Conservation (phyloP, 2,329 filamentous ascomycete species). For the Talaromyces sp. region DNA sequence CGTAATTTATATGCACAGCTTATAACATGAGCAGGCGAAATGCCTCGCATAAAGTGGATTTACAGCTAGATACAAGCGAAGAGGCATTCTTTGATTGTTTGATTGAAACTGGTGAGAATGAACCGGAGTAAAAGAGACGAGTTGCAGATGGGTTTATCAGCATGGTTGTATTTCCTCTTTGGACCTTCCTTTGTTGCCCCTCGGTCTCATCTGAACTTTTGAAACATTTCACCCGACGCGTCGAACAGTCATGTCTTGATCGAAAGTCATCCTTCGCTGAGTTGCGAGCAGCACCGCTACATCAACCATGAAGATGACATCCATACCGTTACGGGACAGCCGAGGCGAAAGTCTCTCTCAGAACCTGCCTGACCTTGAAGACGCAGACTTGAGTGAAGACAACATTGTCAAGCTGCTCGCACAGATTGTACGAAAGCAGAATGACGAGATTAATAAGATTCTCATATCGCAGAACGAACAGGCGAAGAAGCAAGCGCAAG, state of each 20-base stretch:
- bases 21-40: too few species aligned
- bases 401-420: conserved; percentile 15
- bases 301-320: not conserved
- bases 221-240: not conserved
- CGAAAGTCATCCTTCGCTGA: too few species aligned
- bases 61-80: not conserved
- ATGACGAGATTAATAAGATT: conserved; percentile 14
- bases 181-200: conserved; percentile 2
- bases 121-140: not conserved
- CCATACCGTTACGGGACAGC: not conserved
- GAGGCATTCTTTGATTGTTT: not conserved
- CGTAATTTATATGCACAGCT: too few species aligned
- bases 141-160: not conserved
- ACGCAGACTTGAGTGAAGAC: conserved; percentile 3
- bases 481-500: not conserved
- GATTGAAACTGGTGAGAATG: not conserved
- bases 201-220: not conserved
- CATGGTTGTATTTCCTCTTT: not conserved
- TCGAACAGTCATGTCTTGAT: not conserved
- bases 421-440: conserved; percentile 11
- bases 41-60: too few species aligned
- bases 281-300: not conserved
- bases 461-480: not conserved
- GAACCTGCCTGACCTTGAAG: conserved; percentile 1
- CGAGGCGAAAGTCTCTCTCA: not conserved